Percentiles rank a stretch among this genome's conserved stretches.
These are phyloP conservation scores for Geopyxis carbonaria DNA, from an alignment of 495 filamentous ascomycete genomes.

Conservation along the genomic window DNA sequence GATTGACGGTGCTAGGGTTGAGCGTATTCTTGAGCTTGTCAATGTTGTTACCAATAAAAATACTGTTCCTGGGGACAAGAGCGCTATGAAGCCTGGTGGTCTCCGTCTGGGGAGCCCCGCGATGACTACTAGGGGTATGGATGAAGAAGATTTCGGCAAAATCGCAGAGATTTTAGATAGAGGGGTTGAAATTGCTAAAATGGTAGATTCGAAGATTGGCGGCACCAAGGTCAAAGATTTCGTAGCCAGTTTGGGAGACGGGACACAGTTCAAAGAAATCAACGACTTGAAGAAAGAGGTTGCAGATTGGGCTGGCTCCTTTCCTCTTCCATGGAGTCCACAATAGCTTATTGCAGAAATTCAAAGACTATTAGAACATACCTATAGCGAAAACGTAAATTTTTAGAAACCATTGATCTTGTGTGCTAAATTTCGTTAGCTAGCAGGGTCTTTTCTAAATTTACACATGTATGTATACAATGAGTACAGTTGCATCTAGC, in stretches of 20 bases:
- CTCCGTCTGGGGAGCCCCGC: slow-evolving; percentile 86
- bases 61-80: slow-evolving; percentile 89
- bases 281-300: slow-evolving; percentile 76
- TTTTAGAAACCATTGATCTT: no score
- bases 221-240: slow-evolving; percentile 83
- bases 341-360: no score
- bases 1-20: slow-evolving; percentile 83
- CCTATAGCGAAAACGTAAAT: no score
- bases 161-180: slow-evolving; percentile 91
- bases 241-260: slow-evolving; percentile 62
- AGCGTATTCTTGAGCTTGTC: slow-evolving; percentile 83
- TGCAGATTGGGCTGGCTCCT: slow-evolving; percentile 87
- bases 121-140: slow-evolving; percentile 91
- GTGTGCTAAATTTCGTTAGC: no score
- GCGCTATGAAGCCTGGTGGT: slow-evolving; percentile 78
- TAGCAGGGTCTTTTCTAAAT: no score
- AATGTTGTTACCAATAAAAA: slow-evolving; percentile 98
- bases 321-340: slow-evolving; percentile 80
- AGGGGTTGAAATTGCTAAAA: slow-evolving; percentile 66
- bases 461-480: no score
- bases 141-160: slow-evolving; percentile 67
- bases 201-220: slow-evolving; percentile 64
- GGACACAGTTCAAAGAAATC: slow-evolving; percentile 71
- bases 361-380: no score
- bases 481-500: no score